Evolutionary conservation across 805 yeast genomes (phyloP), one percentile per base, ranked within the genome.

Genomic region (Danielia reshetovae): DNA sequence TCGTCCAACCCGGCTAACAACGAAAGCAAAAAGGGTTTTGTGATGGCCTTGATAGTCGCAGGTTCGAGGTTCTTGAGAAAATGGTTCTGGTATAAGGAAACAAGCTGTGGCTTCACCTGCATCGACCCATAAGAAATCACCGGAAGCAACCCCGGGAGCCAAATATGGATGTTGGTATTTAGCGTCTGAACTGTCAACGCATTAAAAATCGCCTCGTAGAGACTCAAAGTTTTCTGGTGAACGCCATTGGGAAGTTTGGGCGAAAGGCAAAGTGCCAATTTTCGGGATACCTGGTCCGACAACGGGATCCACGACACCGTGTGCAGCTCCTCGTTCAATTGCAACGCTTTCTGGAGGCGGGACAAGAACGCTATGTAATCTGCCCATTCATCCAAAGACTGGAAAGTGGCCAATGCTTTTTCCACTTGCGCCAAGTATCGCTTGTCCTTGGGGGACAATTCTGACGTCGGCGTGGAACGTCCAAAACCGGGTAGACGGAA

Each of bases 131-230:
- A 86, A 11, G 93, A 75, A 74, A 90, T 76, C 35, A 93, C 63
- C 0, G 97, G 96, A 7, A 93, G 63, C n/a, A 93, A 58, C 0
- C 97, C 97, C 0, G 97, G 95, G 2, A 90, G 67, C 98, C 98
- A 93, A 2, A 81, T 60, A 26, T 72, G 66, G n/a, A 84, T 65
- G 36, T 77, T 74, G 8, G 60, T 42, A 28, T 81, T 74, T 23
- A 85, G 60, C 4, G 73, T 60, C 4, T 73, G 77, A 0, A 57
- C 52, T 1, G 83, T 81, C 23, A 90, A 60, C 19, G 77, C 73
- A 24, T 69, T 70, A 60, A 93, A 86, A 2, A 90, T 74, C 34
- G 67, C 63, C 15, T 74, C 77, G 56, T 89, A 93, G 2, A 89
- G 76, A 37, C 81, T 86, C 26, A 93, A 60, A 0, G 96, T 74